Evolutionary conservation across 106 monocot species (phyloP), one percentile per base, ranked within the genome.

Genomic region (Phalaenopsis aphrodite): DNA sequence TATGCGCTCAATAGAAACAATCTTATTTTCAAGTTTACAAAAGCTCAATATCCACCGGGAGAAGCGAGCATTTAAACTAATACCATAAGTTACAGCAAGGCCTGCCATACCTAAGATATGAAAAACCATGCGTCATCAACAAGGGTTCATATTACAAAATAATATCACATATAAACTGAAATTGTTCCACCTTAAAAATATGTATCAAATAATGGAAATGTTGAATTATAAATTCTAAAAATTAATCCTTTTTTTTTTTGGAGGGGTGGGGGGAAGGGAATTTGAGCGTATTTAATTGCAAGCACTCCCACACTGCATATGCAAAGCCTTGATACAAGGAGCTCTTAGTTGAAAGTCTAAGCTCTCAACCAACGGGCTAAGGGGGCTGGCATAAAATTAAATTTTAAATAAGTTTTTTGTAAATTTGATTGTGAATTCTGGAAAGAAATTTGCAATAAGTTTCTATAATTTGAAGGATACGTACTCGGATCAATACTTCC

Each of bases 401-500:
- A 69, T 37, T 69, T 69, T 69, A 37, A 3, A 69, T 61, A 6
- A 69, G 30, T 30, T 8, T 10, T 69, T 69, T 39, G 8, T 38
- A 39, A 8, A 69, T 69, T 0, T 61, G n/a, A 69, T 52, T 11
- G 69, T 38, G 38, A 43, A 45, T 74, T 41, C 43, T 10, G 43
- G 74, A 74, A 71, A 74, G 43, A 14, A 74, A 42, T 18, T 7
- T 42, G 36, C 10, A 38, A 30, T 11, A 72, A 42, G 42, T 19
- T 43, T 11, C 69, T 39, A 69, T 3, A 69, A 37, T 37, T 38
- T 69, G 14, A 9, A 78, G n/a, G 21, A 73, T 78, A 83, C 87
- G 76, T 94, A 96, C 98, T 99, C 85, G 98, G 91, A 86, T 99
- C 98, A 72, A 99, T 99, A 72, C 80, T 93, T 84, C 98, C 98